Base-by-base conservation (phyloP, 805 yeast genomes). In the Yarrowia yakushimensis region DNA sequence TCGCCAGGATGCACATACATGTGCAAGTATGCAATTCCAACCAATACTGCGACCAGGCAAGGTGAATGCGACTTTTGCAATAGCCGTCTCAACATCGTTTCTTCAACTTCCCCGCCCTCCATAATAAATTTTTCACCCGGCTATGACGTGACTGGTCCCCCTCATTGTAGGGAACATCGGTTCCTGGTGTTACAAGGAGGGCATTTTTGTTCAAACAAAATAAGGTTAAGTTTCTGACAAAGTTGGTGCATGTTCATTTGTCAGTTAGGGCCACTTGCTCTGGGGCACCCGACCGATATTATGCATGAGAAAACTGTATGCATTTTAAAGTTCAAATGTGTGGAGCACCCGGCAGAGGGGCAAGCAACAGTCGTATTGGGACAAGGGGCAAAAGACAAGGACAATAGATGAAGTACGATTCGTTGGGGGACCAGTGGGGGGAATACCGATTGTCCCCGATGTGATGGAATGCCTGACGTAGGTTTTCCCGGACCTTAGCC, bases 261-360 rank as follows among this genome's bases (percentile, higher is more conserved):
- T 30, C 36, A 12, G 20, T n/a, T 27, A 34, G 36, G 23, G 27
- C 15, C 36, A 13, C 52, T 45, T 15, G 52, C 52, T 45, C 52
- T 45, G 52, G 52, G 52, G 52, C 36, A 45, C 52, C 52, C 52
- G 52, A 45, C 52, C 52, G 52, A 45, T 45, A n/a, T 45, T 20
- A 18, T 20, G 52, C 52, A 28, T 13, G 36, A 13, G 18, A 22
- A 12, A 45, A 45, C 36, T 25, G 36, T 45, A 45, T 28, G 36
- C 52, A 45, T 12, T 18, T 3, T 28, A 30, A 30, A 2, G 13
- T 17, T 45, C n/a, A 1, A 9, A 45, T 30, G 52, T 45, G 52
- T 45, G 52, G 52, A 45, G 52, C 52, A n/a, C 52, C 52, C 52
- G 52, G 52, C 52, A 45, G 52, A 45, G 52, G 18, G 52, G 36